These are phyloP conservation scores for Aeschynomene evenia DNA, from an alignment of 306 rosid genomes.

Conservation along the genomic window DNA sequence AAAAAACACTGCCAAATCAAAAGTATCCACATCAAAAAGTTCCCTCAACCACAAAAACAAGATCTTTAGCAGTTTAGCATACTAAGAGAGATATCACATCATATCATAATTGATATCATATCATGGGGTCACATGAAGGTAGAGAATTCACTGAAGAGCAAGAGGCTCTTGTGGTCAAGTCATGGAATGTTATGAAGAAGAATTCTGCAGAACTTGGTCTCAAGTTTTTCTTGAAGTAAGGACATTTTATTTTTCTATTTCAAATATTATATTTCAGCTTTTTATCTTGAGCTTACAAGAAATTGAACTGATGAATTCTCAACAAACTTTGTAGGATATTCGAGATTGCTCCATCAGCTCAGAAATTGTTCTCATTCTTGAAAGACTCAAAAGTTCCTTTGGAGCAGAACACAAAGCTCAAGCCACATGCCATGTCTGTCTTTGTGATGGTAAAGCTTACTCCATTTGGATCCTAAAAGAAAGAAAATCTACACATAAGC, in stretches of 20 bases:
- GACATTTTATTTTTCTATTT: background rate
- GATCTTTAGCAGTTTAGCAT: background rate
- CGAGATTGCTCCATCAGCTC: slow-evolving; percentile 81
- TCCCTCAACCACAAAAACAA: background rate
- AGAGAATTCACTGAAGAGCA: slow-evolving; percentile 68
- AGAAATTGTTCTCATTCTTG: slow-evolving; percentile 68
- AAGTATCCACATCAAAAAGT: background rate
- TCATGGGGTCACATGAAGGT: slow-evolving; percentile 33
- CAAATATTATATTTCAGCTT: background rate
- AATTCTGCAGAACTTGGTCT: slow-evolving; percentile 58
- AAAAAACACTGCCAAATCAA: slow-evolving; percentile 13
- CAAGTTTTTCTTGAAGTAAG: slow-evolving; percentile 68
- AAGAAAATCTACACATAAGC: too few relatives aligned
- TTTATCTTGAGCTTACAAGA: background rate
- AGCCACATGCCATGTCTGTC: slow-evolving; percentile 70
- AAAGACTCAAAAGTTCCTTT: slow-evolving; percentile 68
- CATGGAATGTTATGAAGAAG: slow-evolving; percentile 74
- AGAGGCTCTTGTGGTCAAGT: slow-evolving; percentile 69
- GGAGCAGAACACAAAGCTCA: slow-evolving; percentile 82
- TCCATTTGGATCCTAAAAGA: too few relatives aligned
- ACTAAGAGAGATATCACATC: background rate
- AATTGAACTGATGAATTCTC: background rate
- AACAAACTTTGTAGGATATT: slow-evolving; percentile 46
- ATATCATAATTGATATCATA: too few relatives aligned
- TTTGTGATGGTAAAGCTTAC: slow-evolving; percentile 62